Evolutionary conservation across 768 basidiomycete species (phyloP), one percentile per base, ranked within the genome.

Genomic region (Suillus tomentosus): DNA sequence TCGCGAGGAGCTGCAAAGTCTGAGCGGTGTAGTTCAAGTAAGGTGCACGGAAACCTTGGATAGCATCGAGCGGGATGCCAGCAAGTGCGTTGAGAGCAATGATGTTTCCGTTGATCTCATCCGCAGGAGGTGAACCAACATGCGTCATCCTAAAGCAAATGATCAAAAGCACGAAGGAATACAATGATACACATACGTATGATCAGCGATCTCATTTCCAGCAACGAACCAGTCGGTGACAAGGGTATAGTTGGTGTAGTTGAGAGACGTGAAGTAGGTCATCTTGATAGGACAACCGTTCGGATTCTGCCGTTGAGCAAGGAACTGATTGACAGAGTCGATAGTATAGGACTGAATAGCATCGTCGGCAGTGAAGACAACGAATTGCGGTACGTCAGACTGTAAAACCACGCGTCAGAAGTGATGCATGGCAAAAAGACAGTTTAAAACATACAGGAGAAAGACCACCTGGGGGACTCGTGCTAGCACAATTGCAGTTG

Each of bases 151-250:
- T 43, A 53, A 58, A 22, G 51, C 24, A 14, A 56, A 62, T 15
- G 47, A 37, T 27, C 2, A 40, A 43, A 42, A 14, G 36, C 19
- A 15, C 31, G 8, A 8, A 40, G 15, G 17, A 24, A 17, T 27
- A 24, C 0, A 27, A 39, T 11, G 14, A 19, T 34, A 45, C 50
- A 79, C 85, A 69, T 74, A 88, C 85, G 89, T 88, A 72, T 89
- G 87, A 76, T 90, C 89, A 37, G 88, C 89, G 67, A 94, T 92
- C 73, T 94, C 92, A 72, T 92, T 92, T 24, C 91, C 91, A 4
- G 87, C 88, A 37, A 91, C 90, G 73, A 78, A 92, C 89, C 88
- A 92, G 73, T 91, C 89, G 79, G 79, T 91, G 47, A 91, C 88
- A 56, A 91, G 81, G 1, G 87, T 86, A 74, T 88, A 90, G 73